Percentiles rank a stretch among this genome's conserved stretches.
Conservation (phyloP, 306 rosid species). For the Carpinus fangiana region DNA sequence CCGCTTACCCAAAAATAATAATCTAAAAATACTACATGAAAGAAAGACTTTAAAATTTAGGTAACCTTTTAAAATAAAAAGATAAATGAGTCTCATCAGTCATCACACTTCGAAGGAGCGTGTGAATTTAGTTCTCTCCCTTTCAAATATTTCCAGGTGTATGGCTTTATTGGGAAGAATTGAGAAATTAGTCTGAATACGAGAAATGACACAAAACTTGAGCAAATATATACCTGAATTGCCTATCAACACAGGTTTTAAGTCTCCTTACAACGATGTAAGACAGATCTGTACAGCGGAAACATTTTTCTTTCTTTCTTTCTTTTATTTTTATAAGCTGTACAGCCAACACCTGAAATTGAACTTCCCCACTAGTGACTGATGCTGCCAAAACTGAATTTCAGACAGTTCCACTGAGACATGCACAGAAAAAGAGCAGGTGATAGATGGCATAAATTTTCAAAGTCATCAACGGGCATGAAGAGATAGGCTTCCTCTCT, state of each 20-base stretch:
- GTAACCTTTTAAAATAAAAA: too few species aligned
- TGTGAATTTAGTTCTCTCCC: too few species aligned
- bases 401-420: slow-evolving; percentile 32
- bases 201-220: slow-evolving; percentile 25
- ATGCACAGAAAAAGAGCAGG: slow-evolving; percentile 27
- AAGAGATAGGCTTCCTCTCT: slow-evolving; percentile 28
- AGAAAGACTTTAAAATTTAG: too few species aligned
- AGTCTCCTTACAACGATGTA: slow-evolving; percentile 14
- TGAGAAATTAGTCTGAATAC: neutral
- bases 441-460: slow-evolving; percentile 27
- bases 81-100: too few species aligned
- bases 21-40: too few species aligned
- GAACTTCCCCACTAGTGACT: slow-evolving; percentile 3
- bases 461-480: slow-evolving; percentile 24
- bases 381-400: slow-evolving; percentile 12
- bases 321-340: slow-evolving; percentile 18
- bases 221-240: slow-evolving; percentile 27
- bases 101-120: too few species aligned
- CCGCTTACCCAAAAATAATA: too few species aligned
- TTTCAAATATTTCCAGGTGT: neutral
- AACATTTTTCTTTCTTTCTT: slow-evolving; percentile 12
- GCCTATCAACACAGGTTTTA: slow-evolving; percentile 29
- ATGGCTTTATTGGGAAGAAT: neutral
- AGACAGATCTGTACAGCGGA: slow-evolving; percentile 53
- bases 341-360: slow-evolving; percentile 47